phyloP scores from a whole-genome alignment of 345 rosid genomes.

The Eutrema japonicum region DNA sequence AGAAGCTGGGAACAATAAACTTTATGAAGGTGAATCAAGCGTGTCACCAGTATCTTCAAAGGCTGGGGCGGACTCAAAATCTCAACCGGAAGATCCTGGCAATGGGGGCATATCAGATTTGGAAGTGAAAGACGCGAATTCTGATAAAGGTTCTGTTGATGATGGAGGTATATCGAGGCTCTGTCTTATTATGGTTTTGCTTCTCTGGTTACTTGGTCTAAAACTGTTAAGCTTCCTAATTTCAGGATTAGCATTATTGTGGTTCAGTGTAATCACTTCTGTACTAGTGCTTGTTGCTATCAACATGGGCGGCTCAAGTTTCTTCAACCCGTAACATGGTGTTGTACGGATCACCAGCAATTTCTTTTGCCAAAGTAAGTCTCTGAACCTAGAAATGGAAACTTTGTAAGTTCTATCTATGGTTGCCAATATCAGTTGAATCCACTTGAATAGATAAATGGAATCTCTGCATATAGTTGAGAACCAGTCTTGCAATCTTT shows the following conservation, averaged over 20 bases:
- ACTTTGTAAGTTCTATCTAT: neutral
- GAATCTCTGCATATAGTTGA: conserved; percentile 21
- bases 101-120: conserved; percentile 33
- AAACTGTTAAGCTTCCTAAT: conserved; percentile 26
- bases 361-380: conserved; percentile 48
- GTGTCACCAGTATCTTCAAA: conserved; percentile 45
- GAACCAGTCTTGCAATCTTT: neutral
- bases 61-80: conserved; percentile 46
- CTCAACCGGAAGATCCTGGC: conserved; percentile 44
- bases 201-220: conserved; percentile 27
- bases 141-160: conserved; percentile 39
- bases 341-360: conserved; percentile 32
- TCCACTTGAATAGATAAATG: conserved; percentile 17
- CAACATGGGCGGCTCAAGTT: conserved; percentile 68
- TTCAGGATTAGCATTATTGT: conserved; percentile 74
- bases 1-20: conserved; percentile 67
- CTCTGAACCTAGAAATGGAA: conserved; percentile 32
- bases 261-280: conserved; percentile 79
- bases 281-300: conserved; percentile 71
- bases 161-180: conserved; percentile 38
- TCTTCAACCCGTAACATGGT: conserved; percentile 81
- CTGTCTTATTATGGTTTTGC: conserved; percentile 26
- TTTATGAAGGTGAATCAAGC: conserved; percentile 48
- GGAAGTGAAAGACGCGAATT: conserved; percentile 17
- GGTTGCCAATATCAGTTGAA: conserved; percentile 7